phyloP scores from a whole-genome alignment of 1,139 yeast genomes.

The Meyerozyma athensensis region DNA sequence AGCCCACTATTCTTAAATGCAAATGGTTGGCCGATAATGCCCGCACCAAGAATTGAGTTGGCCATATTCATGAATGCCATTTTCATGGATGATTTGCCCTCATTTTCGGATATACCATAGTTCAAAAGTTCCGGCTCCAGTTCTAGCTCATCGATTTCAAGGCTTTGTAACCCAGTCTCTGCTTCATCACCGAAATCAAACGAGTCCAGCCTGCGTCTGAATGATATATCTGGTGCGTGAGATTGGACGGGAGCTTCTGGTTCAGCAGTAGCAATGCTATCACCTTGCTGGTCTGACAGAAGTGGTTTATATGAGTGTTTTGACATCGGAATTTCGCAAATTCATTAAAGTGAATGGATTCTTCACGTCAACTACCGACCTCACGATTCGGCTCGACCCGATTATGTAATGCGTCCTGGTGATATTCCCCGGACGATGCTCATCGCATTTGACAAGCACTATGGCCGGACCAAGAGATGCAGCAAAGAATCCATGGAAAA shows the following conservation, averaged over 20 bases:
- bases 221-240: background rate
- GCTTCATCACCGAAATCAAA: background rate
- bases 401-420: background rate
- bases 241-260: background rate
- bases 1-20: conserved; percentile 82
- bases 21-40: conserved; percentile 90
- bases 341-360: background rate
- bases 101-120: background rate
- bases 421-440: background rate
- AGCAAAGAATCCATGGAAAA: conserved; percentile 27
- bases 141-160: conserved; percentile 2
- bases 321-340: background rate
- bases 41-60: conserved; percentile 89
- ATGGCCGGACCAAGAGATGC: conserved; percentile 2
- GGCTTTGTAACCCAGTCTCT: background rate
- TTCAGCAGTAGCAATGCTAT: background rate
- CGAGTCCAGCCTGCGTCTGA: background rate
- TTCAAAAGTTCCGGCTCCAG: background rate
- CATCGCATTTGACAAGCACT: conserved; percentile 1
- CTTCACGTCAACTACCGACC: background rate
- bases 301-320: background rate
- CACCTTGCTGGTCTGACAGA: background rate
- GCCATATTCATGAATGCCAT: conserved; percentile 99
- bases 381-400: background rate
- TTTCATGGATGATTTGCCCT: conserved; percentile 49